These are phyloP conservation scores for Barnettozyma salicaria DNA, from an alignment of 805 yeast genomes.

Conservation along the genomic window DNA sequence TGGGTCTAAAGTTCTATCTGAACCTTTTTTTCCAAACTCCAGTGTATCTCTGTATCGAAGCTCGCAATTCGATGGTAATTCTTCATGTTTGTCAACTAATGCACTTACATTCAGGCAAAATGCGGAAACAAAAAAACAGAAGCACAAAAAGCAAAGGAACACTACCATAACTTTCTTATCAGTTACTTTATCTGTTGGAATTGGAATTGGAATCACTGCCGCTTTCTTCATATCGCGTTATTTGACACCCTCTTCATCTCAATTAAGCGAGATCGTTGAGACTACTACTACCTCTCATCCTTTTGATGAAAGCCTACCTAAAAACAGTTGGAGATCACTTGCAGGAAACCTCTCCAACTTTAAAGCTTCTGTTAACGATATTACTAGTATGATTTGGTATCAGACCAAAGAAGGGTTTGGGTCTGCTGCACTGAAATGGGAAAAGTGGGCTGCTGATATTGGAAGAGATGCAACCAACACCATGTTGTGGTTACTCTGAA, in stretches of 20 bases:
- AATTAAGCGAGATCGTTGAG: background rate
- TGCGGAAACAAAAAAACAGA: slow-evolving; percentile 16
- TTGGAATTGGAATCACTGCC: slow-evolving; percentile 24
- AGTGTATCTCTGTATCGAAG: background rate
- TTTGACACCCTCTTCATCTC: slow-evolving; percentile 1
- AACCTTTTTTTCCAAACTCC: slow-evolving; percentile 2
- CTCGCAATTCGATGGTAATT: background rate
- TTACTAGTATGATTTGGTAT: slow-evolving; percentile 12
- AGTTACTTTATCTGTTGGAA: slow-evolving; percentile 18
- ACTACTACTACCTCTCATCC: background rate
- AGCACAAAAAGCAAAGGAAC: slow-evolving; percentile 5
- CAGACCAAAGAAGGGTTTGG: slow-evolving; percentile 5
- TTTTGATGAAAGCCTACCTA: slow-evolving; percentile 1
- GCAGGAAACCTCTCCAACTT: slow-evolving; percentile 5
- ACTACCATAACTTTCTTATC: slow-evolving; percentile 14
- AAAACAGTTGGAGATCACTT: background rate
- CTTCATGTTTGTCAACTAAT: too few relatives aligned
- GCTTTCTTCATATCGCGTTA: slow-evolving; percentile 12
- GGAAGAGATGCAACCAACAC: slow-evolving; percentile 9
- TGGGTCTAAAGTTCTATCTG: slow-evolving; percentile 6
- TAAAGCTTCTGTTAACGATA: slow-evolving; percentile 7
- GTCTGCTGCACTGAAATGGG: slow-evolving; percentile 8
- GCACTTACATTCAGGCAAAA: slow-evolving; percentile 1
- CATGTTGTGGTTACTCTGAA: slow-evolving; percentile 14
- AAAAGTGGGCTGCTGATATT: slow-evolving; percentile 5